phyloP scores from a whole-genome alignment of 768 basidiomycete species.

The Leucosporidium creatinivorum region DNA sequence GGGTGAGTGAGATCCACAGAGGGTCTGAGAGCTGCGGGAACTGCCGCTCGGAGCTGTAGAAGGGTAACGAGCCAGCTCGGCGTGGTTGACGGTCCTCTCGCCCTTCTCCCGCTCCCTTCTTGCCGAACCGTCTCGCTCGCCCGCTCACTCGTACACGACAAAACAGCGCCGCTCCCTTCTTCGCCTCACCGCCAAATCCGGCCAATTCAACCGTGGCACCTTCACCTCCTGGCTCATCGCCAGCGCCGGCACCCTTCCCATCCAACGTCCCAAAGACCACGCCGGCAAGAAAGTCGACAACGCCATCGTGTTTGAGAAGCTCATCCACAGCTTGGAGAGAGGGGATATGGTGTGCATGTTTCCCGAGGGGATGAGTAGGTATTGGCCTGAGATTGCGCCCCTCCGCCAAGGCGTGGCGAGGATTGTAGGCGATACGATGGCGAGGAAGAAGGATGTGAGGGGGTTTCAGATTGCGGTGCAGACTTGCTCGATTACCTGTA shows the following conservation, averaged over 20 bases:
- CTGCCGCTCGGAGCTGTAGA: not conserved
- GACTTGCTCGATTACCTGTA: slow-evolving; percentile 76
- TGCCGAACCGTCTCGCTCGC: slow-evolving; percentile 1
- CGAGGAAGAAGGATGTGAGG: slow-evolving; percentile 54
- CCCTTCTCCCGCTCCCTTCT: not conserved
- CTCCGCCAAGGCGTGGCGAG: slow-evolving; percentile 82
- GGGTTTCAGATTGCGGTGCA: slow-evolving; percentile 61
- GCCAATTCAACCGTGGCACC: slow-evolving; percentile 71
- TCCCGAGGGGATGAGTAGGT: slow-evolving; percentile 79
- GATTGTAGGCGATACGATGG: slow-evolving; percentile 68
- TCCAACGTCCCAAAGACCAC: slow-evolving; percentile 68
- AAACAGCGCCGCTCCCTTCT: slow-evolving; percentile 65
- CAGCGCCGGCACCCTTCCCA: slow-evolving; percentile 75
- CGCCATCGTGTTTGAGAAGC: slow-evolving; percentile 56
- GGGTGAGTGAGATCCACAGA: slow-evolving; percentile 47
- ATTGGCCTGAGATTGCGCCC: slow-evolving; percentile 77
- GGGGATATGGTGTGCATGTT: slow-evolving; percentile 53
- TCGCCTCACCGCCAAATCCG: slow-evolving; percentile 78
- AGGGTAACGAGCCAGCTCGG: not conserved
- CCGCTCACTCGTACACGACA: not conserved
- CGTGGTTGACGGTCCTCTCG: not conserved
- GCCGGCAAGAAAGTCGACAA: slow-evolving; percentile 55
- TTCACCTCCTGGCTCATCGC: slow-evolving; percentile 89
- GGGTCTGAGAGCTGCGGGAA: not conserved
- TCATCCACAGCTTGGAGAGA: slow-evolving; percentile 44